These are phyloP conservation scores for Plectosphaerella sp. DNA, from an alignment of 2,329 filamentous ascomycete species.

Conservation along the genomic window DNA sequence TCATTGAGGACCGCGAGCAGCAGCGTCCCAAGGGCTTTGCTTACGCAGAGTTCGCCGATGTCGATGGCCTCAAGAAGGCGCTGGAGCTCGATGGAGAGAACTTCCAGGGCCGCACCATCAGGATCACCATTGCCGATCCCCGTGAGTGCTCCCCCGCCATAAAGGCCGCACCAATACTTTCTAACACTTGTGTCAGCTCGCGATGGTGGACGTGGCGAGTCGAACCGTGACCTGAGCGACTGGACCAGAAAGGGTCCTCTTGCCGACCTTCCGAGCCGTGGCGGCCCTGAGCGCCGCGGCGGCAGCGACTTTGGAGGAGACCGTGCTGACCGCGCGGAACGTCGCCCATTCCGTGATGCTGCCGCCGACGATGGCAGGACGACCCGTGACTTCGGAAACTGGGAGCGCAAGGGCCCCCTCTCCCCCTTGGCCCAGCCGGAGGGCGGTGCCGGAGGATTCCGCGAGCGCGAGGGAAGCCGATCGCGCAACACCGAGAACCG, in stretches of 20 bases:
- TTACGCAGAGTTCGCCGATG: slow-evolving; percentile 86
- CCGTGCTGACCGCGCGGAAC: slow-evolving; percentile 37
- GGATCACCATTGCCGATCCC: slow-evolving; percentile 94
- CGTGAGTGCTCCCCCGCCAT: slow-evolving; percentile 58
- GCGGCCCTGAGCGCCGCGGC: slow-evolving; percentile 40
- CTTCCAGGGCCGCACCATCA: slow-evolving; percentile 85
- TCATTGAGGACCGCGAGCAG: slow-evolving; percentile 94
- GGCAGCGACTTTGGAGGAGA: slow-evolving; percentile 47
- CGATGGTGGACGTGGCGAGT: slow-evolving; percentile 65
- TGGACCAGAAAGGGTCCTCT: slow-evolving; percentile 94
- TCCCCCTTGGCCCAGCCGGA: slow-evolving; percentile 61
- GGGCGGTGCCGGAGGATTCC: slow-evolving; percentile 33
- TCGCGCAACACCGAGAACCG: slow-evolving; percentile 52
- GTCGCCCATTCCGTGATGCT: slow-evolving; percentile 64
- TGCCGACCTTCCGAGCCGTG: slow-evolving; percentile 61
- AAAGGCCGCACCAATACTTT: background rate
- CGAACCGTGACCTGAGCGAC: slow-evolving; percentile 73
- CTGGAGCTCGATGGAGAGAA: slow-evolving; percentile 75
- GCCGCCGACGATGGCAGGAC: slow-evolving; percentile 70
- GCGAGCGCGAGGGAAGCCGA: slow-evolving; percentile 47
- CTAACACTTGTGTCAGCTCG: slow-evolving; percentile 57
- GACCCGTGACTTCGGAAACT: slow-evolving; percentile 77
- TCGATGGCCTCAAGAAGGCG: slow-evolving; percentile 89
- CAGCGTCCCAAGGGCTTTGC: slow-evolving; percentile 96
- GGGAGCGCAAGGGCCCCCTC: slow-evolving; percentile 92